phyloP scores from a whole-genome alignment of 495 filamentous ascomycete genomes.

The Clohesyomyces aquaticus region DNA sequence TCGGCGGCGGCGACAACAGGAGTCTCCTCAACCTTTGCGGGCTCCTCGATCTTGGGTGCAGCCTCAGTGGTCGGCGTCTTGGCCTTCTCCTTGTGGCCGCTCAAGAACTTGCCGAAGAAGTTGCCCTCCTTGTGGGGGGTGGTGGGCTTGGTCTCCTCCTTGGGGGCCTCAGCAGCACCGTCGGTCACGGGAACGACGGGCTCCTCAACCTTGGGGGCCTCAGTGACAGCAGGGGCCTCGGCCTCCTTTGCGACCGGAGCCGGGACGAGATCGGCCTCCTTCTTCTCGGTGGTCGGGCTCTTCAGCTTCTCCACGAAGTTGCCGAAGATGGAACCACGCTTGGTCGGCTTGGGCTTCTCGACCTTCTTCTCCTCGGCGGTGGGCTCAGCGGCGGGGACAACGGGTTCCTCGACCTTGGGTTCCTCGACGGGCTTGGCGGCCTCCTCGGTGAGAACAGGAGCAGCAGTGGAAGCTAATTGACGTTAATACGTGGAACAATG shows the following conservation, averaged over 20 bases:
- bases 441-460: constrained; percentile 43
- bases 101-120: constrained; percentile 41
- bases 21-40: constrained; percentile 38
- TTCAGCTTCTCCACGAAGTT: constrained; percentile 45
- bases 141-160: constrained; percentile 43
- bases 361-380: constrained; percentile 36
- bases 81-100: constrained; percentile 35
- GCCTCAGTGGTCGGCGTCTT: constrained; percentile 38
- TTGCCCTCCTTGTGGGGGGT: constrained; percentile 39
- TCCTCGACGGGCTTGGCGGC: constrained; percentile 41
- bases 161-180: constrained; percentile 39
- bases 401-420: constrained; percentile 42
- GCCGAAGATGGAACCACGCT: constrained; percentile 51
- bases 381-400: constrained; percentile 40
- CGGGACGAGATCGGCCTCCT: constrained; percentile 46
- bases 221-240: constrained; percentile 22
- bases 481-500: constrained; percentile 12
- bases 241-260: constrained; percentile 45
- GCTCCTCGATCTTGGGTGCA: constrained; percentile 32
- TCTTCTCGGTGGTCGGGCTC: constrained; percentile 49
- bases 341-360: constrained; percentile 44
- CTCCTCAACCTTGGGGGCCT: constrained; percentile 41
- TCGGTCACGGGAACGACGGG: constrained; percentile 19
- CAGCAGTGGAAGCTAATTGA: constrained; percentile 12
- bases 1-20: constrained; percentile 14